phyloP scores from a whole-genome alignment of 306 rosid species.

The Trifolium pratense region DNA sequence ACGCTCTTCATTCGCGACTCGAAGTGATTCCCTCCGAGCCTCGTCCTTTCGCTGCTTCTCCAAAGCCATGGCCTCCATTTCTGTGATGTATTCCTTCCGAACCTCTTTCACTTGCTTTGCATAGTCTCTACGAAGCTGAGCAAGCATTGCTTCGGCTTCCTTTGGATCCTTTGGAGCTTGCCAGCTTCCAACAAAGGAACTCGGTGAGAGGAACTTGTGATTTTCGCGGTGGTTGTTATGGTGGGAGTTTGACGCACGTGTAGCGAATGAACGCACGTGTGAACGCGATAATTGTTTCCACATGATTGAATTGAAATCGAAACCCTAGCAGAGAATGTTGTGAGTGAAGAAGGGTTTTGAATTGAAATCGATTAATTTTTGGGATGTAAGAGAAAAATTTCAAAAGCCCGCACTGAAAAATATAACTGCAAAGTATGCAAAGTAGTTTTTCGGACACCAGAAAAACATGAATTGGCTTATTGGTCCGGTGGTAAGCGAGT shows the following conservation, averaged over 20 bases:
- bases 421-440: too few species aligned
- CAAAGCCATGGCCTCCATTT: conserved; percentile 65
- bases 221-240: conserved; percentile 57
- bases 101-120: conserved; percentile 77
- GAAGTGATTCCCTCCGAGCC: conserved; percentile 63
- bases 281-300: neutral
- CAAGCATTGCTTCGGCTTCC: conserved; percentile 75
- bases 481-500: too few species aligned
- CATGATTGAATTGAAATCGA: neutral
- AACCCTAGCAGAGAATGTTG: neutral
- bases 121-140: conserved; percentile 65
- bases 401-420: too few species aligned
- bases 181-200: conserved; percentile 73
- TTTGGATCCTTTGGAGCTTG: conserved; percentile 65
- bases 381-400: too few species aligned
- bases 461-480: too few species aligned
- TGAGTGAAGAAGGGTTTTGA: too few species aligned
- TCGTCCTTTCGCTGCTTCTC: conserved; percentile 78
- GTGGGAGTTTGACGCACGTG: conserved; percentile 58
- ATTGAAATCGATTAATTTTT: too few species aligned
- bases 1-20: conserved; percentile 72
- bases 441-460: too few species aligned
- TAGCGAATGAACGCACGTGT: conserved; percentile 49
- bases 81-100: conserved; percentile 72
- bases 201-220: conserved; percentile 58